These are phyloP conservation scores for Zygotorulaspora chibaensis DNA, from an alignment of 805 yeast genomes.

Conservation along the genomic window DNA sequence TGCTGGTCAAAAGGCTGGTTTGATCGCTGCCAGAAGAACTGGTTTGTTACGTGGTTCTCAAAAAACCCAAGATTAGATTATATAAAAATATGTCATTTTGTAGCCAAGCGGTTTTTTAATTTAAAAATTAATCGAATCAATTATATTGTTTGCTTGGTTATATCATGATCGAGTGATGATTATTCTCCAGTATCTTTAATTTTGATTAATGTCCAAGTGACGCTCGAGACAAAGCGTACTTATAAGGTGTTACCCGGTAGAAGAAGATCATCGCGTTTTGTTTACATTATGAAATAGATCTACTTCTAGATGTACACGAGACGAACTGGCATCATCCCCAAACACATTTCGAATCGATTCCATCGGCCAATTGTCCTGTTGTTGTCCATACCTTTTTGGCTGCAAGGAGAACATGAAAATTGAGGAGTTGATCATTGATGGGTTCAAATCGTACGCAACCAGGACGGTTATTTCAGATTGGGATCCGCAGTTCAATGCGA, in stretches of 20 bases:
- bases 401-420: constrained; percentile 56
- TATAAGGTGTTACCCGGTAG: neutral
- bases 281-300: too few relatives aligned
- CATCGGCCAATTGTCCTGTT: neutral
- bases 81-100: constrained; percentile 28
- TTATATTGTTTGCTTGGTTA: neutral
- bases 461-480: constrained; percentile 93
- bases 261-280: too few relatives aligned
- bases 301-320: neutral
- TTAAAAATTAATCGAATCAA: constrained; percentile 14
- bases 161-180: neutral
- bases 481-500: constrained; percentile 96
- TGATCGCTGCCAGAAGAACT: constrained; percentile 99
- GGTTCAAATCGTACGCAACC: constrained; percentile 95
- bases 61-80: constrained; percentile 70
- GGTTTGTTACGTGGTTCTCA: constrained; percentile 99
- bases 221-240: too few relatives aligned
- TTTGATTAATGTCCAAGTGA: too few relatives aligned
- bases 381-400: neutral
- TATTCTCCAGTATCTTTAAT: too few relatives aligned
- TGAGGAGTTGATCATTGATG: constrained; percentile 95
- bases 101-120: constrained; percentile 19
- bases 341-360: neutral
- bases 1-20: constrained; percentile 99
- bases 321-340: neutral